phyloP scores from a whole-genome alignment of 2,329 filamentous ascomycete species.

The Didymella segeticola region DNA sequence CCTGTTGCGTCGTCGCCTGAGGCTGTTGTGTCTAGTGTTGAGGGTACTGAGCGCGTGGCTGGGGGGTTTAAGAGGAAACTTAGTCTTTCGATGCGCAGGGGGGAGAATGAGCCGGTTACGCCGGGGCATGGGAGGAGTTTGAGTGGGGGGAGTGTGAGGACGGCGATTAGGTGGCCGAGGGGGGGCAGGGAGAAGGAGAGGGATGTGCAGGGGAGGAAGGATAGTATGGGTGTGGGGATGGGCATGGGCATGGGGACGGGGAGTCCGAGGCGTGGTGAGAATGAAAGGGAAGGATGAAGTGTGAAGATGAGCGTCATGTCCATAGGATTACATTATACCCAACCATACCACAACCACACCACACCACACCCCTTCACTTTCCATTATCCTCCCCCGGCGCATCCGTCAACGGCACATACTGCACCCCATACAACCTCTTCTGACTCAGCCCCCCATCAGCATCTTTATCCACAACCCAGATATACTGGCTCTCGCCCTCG shows the following conservation, averaged over 20 bases:
- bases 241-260: too few relatives aligned
- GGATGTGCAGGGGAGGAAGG: constrained; percentile 28
- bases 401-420: constrained; percentile 80
- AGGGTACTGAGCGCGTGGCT: too few relatives aligned
- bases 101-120: constrained; percentile 12
- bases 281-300: too few relatives aligned
- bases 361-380: too few relatives aligned
- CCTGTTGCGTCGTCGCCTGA: constrained; percentile 32
- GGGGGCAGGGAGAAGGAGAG: constrained; percentile 26
- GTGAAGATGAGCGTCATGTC: too few relatives aligned
- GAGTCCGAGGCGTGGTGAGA: constrained; percentile 14
- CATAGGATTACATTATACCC: too few relatives aligned
- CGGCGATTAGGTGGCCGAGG: constrained; percentile 29
- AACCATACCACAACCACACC: too few relatives aligned
- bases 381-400: constrained; percentile 58
- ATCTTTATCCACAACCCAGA: constrained; percentile 79
- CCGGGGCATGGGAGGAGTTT: constrained; percentile 30
- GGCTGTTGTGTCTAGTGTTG: too few relatives aligned
- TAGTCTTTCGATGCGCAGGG: constrained; percentile 14
- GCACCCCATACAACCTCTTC: constrained; percentile 69
- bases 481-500: constrained; percentile 63
- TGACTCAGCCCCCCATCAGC: constrained; percentile 63
- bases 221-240: constrained; percentile 28
- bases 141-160: constrained; percentile 34
- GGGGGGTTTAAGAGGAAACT: constrained; percentile 11